Conservation (phyloP, 2,329 filamentous ascomycete genomes). For the Magnaporthiopsis incrustans region DNA sequence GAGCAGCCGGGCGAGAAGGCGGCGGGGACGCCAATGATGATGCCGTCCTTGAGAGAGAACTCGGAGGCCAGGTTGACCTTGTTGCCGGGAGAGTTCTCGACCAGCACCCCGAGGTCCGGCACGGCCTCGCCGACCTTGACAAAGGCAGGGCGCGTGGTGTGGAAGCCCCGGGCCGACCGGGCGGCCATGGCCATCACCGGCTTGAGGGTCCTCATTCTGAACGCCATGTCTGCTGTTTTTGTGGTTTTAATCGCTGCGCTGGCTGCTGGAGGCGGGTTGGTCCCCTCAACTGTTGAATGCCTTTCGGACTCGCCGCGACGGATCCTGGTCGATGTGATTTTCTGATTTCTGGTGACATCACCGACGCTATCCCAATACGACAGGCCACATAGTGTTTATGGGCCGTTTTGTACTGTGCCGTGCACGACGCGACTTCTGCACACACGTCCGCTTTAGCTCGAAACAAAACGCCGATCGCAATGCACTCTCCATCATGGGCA, state of each 20-base stretch:
- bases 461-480: no score
- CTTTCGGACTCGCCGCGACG: neutral
- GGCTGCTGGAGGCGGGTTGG: neutral
- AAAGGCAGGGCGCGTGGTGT: constrained; percentile 51
- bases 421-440: neutral
- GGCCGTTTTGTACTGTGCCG: neutral
- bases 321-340: neutral
- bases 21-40: constrained; percentile 80
- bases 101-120: constrained; percentile 68
- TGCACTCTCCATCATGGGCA: no score
- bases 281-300: neutral
- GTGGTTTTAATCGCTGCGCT: neutral
- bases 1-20: constrained; percentile 59
- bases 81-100: constrained; percentile 82
- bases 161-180: constrained; percentile 40
- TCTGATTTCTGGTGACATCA: neutral
- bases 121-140: constrained; percentile 75
- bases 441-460: no score
- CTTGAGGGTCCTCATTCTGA: constrained; percentile 5
- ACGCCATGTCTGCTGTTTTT: neutral
- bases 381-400: neutral
- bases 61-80: constrained; percentile 82
- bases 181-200: constrained; percentile 7
- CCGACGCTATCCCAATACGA: no score
- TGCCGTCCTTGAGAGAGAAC: constrained; percentile 60